Evolutionary conservation across 2,329 filamentous ascomycete species (phyloP).

Genomic region (Lachnellula subtilissima): DNA sequence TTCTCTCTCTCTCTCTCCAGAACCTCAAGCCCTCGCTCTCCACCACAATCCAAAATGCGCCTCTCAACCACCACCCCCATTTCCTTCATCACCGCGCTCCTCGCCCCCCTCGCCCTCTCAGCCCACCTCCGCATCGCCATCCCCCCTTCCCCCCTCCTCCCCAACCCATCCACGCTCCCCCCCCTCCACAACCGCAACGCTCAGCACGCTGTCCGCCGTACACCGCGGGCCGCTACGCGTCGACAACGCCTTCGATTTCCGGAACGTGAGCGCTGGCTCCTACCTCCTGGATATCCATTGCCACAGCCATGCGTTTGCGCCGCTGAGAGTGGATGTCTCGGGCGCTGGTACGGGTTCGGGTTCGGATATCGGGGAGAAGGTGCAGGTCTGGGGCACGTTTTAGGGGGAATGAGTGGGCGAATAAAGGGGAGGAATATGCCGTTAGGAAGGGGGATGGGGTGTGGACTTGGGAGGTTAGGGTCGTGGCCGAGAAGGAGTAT

Average conservation of each 20-base stretch:
- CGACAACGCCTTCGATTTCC: constrained; percentile 70
- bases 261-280: constrained; percentile 63
- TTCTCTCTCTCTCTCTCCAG: background rate
- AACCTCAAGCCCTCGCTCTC: background rate
- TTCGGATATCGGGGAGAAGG: constrained; percentile 35
- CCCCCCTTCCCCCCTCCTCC: constrained; percentile 22
- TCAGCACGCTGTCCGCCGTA: constrained; percentile 49
- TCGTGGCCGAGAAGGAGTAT: constrained; percentile 63
- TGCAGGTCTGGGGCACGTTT: constrained; percentile 82
- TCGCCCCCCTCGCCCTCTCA: constrained; percentile 34
- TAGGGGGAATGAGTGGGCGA: constrained; percentile 83
- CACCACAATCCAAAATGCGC: constrained; percentile 31
- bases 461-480: constrained; percentile 35
- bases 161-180: constrained; percentile 41
- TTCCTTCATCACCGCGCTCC: constrained; percentile 27
- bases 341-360: constrained; percentile 24
- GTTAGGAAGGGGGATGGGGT: constrained; percentile 32
- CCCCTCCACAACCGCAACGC: constrained; percentile 59
- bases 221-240: constrained; percentile 60
- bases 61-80: constrained; percentile 28
- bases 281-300: constrained; percentile 82
- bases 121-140: constrained; percentile 27
- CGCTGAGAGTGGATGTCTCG: constrained; percentile 71
- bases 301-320: constrained; percentile 68
- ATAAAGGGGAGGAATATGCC: constrained; percentile 63